Evolutionary conservation across 2,329 filamentous ascomycete species (phyloP).

Genomic region (Colletotrichum australisinense): DNA sequence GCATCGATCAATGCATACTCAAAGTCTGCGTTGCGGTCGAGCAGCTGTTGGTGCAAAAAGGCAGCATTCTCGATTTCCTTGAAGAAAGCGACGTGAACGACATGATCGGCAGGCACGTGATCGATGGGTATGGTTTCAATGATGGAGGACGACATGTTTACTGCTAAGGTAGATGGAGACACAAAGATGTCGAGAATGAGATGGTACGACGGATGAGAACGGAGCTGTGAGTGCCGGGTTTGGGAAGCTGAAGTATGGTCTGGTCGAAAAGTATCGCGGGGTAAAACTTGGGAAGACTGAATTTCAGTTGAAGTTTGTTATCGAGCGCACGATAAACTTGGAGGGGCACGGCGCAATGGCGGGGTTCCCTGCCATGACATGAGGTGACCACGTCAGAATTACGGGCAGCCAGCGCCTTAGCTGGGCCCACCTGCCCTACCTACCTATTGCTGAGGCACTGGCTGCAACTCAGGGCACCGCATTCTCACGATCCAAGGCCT

Average conservation of each 20-base stretch:
- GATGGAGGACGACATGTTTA: constrained; percentile 35
- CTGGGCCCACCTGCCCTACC: neutral
- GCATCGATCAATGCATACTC: constrained; percentile 97
- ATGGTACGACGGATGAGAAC: neutral
- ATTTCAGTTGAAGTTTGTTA: constrained; percentile 2
- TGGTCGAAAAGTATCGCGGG: neutral
- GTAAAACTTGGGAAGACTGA: neutral
- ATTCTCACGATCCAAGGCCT: neutral
- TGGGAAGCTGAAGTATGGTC: neutral
- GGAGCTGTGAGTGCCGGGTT: neutral
- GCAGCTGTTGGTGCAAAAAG: constrained; percentile 83
- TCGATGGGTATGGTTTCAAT: constrained; percentile 79
- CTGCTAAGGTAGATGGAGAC: neutral
- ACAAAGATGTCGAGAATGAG: too few species aligned
- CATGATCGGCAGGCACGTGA: constrained; percentile 76
- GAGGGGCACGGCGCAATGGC: constrained; percentile 4
- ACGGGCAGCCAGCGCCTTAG: neutral
- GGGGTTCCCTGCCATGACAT: constrained; percentile 1
- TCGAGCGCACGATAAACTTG: neutral
- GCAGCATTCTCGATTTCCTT: constrained; percentile 79
- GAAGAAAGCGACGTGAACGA: constrained; percentile 82
- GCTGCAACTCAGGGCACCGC: neutral
- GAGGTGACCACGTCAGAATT: constrained; percentile 3
- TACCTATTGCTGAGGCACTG: too few species aligned
- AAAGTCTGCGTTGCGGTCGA: constrained; percentile 85